Conservation (phyloP, 306 rosid genomes). For the Acacia melanoxylon region DNA sequence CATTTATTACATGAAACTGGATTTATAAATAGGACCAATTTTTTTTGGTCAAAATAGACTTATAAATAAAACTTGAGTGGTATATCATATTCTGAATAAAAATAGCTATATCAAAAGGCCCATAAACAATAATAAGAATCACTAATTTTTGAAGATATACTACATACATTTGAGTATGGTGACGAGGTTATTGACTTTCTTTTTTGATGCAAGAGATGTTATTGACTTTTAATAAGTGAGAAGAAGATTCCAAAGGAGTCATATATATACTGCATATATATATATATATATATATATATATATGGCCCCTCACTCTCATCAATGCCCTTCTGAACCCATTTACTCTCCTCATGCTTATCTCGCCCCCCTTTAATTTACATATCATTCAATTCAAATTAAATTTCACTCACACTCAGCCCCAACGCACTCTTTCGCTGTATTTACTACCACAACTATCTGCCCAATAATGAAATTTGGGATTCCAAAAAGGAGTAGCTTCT, state of each 20-base stretch:
- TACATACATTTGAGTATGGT: not conserved
- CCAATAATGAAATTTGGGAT: too few species aligned
- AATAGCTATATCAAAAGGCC: not conserved
- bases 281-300: too few species aligned
- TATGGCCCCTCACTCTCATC: not conserved
- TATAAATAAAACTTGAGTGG: too few species aligned
- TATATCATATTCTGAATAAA: too few species aligned
- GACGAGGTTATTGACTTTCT: not conserved
- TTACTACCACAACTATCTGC: not conserved
- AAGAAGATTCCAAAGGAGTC: not conserved
- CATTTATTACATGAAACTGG: too few species aligned
- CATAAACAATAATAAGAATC: too few species aligned
- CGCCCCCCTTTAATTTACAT: not conserved
- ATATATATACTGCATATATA: not conserved
- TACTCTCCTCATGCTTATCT: constrained; percentile 37
- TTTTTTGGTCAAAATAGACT: too few species aligned
- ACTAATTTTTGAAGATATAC: too few species aligned
- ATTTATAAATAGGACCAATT: too few species aligned
- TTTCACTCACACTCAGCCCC: not conserved
- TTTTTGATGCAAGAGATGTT: not conserved
- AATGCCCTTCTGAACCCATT: constrained; percentile 32
- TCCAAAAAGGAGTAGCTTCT: not conserved
- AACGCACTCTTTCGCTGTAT: not conserved
- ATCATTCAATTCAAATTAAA: not conserved
- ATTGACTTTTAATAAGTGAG: not conserved